Evolutionary conservation across 108 stramenopile genomes (phyloP).

Genomic region (Craspedostauros australis): DNA sequence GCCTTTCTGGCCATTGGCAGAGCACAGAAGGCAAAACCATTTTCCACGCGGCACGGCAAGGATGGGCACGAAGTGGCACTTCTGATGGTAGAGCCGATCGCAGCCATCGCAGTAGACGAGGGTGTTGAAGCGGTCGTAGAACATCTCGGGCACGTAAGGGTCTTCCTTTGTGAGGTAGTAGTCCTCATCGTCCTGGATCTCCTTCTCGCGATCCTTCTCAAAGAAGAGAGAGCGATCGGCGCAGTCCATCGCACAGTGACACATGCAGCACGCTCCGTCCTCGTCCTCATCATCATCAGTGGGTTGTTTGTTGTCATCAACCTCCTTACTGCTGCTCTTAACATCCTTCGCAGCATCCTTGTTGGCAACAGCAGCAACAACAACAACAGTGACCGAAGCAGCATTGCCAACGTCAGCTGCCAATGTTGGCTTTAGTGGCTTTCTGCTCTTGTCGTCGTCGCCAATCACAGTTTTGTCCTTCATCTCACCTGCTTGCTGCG

Average conservation of each 20-base stretch:
- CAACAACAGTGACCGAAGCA: too few species aligned
- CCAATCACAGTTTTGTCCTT: too few species aligned
- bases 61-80: conserved; percentile 85
- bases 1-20: conserved; percentile 9
- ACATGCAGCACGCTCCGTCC: conserved; percentile 67
- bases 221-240: conserved; percentile 59
- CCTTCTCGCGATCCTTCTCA: conserved; percentile 31
- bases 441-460: too few species aligned
- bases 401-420: too few species aligned
- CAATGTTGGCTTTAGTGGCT: too few species aligned
- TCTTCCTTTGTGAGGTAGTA: conserved; percentile 35
- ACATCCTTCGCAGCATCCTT: too few species aligned
- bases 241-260: conserved; percentile 77
- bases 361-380: too few species aligned
- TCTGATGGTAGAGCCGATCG: conserved; percentile 80
- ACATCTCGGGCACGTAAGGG: conserved; percentile 45
- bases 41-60: conserved; percentile 57
- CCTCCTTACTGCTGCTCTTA: too few species aligned
- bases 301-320: background rate
- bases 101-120: conserved; percentile 77
- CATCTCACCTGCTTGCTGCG: too few species aligned
- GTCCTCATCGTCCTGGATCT: conserved; percentile 29
- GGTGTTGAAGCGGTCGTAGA: conserved; percentile 71
- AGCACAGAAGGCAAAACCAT: conserved; percentile 75
- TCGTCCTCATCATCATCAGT: conserved; percentile 23